Evolutionary conservation across 1,284 basidiomycete species (phyloP).

Genomic region (Apiotrichum montevideense): DNA sequence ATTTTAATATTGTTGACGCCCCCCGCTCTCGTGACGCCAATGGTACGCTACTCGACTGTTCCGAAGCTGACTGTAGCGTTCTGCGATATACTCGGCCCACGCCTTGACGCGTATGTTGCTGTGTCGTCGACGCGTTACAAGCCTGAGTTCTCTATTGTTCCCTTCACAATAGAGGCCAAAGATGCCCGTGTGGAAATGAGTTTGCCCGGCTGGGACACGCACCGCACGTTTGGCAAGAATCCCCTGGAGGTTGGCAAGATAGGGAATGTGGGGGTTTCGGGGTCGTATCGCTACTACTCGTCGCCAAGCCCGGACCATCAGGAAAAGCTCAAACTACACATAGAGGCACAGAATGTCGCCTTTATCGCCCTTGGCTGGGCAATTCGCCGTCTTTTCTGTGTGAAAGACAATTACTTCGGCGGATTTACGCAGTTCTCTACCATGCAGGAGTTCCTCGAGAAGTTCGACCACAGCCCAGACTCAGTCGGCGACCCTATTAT

Average conservation of each 20-base stretch:
- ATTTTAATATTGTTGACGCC: slow-evolving; percentile 90
- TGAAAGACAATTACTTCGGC: slow-evolving; percentile 88
- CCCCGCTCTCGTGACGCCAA: slow-evolving; percentile 72
- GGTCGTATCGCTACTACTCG: slow-evolving; percentile 68
- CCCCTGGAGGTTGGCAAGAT: slow-evolving; percentile 56
- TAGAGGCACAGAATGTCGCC: slow-evolving; percentile 50
- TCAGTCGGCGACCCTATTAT: slow-evolving; percentile 69
- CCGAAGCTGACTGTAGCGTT: slow-evolving; percentile 54
- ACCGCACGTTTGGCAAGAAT: slow-evolving; percentile 57
- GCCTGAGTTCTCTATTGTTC: slow-evolving; percentile 61
- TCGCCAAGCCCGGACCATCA: slow-evolving; percentile 62
- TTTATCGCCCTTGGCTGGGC: slow-evolving; percentile 79
- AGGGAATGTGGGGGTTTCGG: slow-evolving; percentile 56
- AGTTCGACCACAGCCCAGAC: slow-evolving; percentile 55
- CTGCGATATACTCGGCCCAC: slow-evolving; percentile 59
- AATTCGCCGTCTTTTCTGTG: slow-evolving; percentile 73
- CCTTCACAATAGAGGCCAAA: slow-evolving; percentile 61
- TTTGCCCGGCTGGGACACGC: slow-evolving; percentile 82
- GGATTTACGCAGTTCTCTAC: slow-evolving; percentile 85
- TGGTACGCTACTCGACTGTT: slow-evolving; percentile 49
- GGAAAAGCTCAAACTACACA: slow-evolving; percentile 65
- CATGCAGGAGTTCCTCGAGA: slow-evolving; percentile 71
- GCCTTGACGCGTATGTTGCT: slow-evolving; percentile 53
- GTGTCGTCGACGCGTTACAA: slow-evolving; percentile 68
- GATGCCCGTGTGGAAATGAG: slow-evolving; percentile 58